Evolutionary conservation across 345 rosid species (phyloP), one percentile per base, ranked within the genome.

Genomic region (Camelina hispida): DNA sequence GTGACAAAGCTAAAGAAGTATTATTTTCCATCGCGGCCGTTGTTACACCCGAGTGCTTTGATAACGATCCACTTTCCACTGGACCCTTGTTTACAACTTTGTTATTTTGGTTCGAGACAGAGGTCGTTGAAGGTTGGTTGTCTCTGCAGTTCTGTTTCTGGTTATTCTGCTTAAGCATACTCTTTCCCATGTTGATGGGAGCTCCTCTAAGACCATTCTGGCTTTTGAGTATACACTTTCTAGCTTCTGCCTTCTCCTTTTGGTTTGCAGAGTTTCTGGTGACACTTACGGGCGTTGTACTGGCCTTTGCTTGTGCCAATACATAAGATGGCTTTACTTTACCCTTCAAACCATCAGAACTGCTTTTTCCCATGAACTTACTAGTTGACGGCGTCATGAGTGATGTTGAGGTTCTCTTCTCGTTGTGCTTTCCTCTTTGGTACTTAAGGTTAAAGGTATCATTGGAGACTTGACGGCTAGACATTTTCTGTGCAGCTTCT

Each of bases 111-210:
- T 82, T 84, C 30, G 80, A 32, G 58, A 48, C 69, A 30, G 83
- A 76, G 75, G 76, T 66, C 72, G 77, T 78, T 61, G 78, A 80
- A 55, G 65, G 68, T 68, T 84, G 78, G 73, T 59, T 66, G 62
- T 70, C 82, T 81, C 81, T 81, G 68, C 71, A 69, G 83, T 88
- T 93, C 86, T 91, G 98, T 83, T 88, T 88, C 82, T 80, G 95
- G 79, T 80, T 85, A 74, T 88, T 91, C 82, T 85, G 97, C 80
- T 80, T 81, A 76, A 89, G 85, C 70, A 72, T 85, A 80, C 68
- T 85, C 75, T 15, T 79, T n/a, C 78, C 73, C 70, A 62, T 76
- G 74, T 40, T 76, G 42, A 59, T 61, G 38, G 71, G 56, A 71
- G 69, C 66, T 84, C 86, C 80, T 82, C 77, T 85, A 47, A 68